Conservation (phyloP, 768 basidiomycete genomes). For the Macrolepiota albuminosa region DNA sequence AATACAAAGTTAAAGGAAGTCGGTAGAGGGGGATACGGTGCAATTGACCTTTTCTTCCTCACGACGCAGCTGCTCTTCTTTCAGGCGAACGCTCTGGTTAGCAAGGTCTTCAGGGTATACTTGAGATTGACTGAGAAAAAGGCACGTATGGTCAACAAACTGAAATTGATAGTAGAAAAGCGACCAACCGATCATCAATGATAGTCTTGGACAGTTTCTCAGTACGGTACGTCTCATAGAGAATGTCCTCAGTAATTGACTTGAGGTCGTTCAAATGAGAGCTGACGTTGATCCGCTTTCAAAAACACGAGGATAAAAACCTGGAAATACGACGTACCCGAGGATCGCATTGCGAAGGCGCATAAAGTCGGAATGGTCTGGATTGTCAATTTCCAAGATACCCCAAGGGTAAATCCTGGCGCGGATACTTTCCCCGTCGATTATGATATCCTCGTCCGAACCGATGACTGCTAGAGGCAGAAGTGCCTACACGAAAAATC, state of each 20-base stretch:
- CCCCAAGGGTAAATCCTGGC: constrained; percentile 92
- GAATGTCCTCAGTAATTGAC: constrained; percentile 73
- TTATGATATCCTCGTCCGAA: constrained; percentile 80
- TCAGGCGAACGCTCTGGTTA: constrained; percentile 79
- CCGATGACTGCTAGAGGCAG: constrained; percentile 88
- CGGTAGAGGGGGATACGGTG: background rate
- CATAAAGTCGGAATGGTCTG: constrained; percentile 83
- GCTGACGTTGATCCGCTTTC: constrained; percentile 27
- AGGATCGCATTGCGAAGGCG: constrained; percentile 77
- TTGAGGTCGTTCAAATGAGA: constrained; percentile 86
- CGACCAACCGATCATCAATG: constrained; percentile 46
- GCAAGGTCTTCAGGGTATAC: constrained; percentile 86
- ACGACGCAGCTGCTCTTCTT: constrained; percentile 84
- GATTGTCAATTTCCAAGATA: constrained; percentile 88
- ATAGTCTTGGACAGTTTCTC: constrained; percentile 79
- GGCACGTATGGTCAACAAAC: background rate
- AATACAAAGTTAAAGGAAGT: background rate
- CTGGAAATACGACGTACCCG: constrained; percentile 30
- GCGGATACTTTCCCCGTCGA: constrained; percentile 74
- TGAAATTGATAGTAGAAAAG: background rate
- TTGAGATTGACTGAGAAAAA: constrained; percentile 47
- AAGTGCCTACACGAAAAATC: constrained; percentile 35
- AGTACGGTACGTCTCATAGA: constrained; percentile 86
- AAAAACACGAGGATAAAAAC: constrained; percentile 12
- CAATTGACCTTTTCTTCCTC: constrained; percentile 76